Base-by-base conservation (phyloP, 257 asterid genomes). In the Anisodus acutangulus region DNA sequence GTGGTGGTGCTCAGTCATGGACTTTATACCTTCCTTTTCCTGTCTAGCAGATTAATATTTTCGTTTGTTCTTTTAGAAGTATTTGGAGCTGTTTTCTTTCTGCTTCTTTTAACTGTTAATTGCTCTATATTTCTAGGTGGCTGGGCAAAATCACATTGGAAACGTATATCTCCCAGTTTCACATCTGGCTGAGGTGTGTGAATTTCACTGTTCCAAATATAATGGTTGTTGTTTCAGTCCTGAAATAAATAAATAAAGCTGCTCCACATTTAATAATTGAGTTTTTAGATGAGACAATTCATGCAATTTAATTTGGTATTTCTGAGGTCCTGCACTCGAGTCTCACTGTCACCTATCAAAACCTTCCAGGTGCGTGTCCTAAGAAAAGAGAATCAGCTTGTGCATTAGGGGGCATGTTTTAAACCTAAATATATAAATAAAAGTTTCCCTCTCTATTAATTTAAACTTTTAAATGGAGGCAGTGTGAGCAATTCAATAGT, bases 101-200 rank as follows among this genome's bases (percentile, higher is more conserved):
- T 31, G 84, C 85, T 86, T 64, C 80, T 86, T 41, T 80, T 86
- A 37, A 87, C 62, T 69, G 76, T 87, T 82, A 66, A 31, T 15
- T 82, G 78, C 89, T 86, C 85, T 87, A 79, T 84, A 68, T 78
- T 78, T 78, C 66, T 90, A 96, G 99, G 92, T 96, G 99, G 99
- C 97, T 96, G 31, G 99, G 98, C 67, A 96, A 96, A 90, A 76
- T 96, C 85, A 96, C 98, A 9, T 84, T 96, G 92, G 99, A 94
- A 86, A 96, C 99, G 17, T 94, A 96, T 78, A 96, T 94, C 86
- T 96, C 99, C 72, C 99, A 96, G 94, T 96, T 96, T 85, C 99
- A 96, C 90, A 96, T 96, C 85, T 96, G 99, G 99, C 92, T 96
- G 91, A 93, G 99, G 99, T 92, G 35, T 19, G 92, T 85, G 57